phyloP scores from a whole-genome alignment of 352 stramenopile genomes.

The Hyaloperonospora arabidopsidis region DNA sequence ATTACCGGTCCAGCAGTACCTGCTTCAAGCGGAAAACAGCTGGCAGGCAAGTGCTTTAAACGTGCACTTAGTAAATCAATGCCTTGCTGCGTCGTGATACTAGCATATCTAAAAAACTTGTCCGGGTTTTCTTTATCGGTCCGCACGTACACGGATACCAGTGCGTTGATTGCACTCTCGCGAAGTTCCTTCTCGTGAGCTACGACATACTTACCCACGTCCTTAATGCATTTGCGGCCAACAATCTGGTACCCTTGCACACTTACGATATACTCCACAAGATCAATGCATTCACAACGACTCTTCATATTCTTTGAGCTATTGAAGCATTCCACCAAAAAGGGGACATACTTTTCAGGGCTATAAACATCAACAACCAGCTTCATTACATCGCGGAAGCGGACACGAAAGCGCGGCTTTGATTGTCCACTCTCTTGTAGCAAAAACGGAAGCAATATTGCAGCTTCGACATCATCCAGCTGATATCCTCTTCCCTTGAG shows the following conservation, averaged over 20 bases:
- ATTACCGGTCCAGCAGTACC: constrained; percentile 12
- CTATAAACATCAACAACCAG: constrained; percentile 73
- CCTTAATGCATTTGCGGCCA: constrained; percentile 68
- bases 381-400: constrained; percentile 82
- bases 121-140: constrained; percentile 58
- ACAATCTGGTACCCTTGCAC: constrained; percentile 51
- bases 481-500: constrained; percentile 56
- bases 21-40: constrained; percentile 23
- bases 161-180: constrained; percentile 59
- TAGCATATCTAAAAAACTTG: constrained; percentile 69
- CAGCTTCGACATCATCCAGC: constrained; percentile 76
- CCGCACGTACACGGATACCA: constrained; percentile 64
- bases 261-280: constrained; percentile 71
- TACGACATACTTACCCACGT: constrained; percentile 70
- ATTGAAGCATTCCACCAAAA: constrained; percentile 77
- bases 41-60: constrained; percentile 66
- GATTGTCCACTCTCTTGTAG: constrained; percentile 80
- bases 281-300: constrained; percentile 75
- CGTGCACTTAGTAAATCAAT: constrained; percentile 70
- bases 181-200: constrained; percentile 80
- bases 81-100: constrained; percentile 69
- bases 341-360: constrained; percentile 65
- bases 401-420: constrained; percentile 74
- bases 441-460: constrained; percentile 74
- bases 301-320: constrained; percentile 84